Base-by-base conservation (phyloP, 2,329 filamentous ascomycete species). In the Aspergillus carbonarius region DNA sequence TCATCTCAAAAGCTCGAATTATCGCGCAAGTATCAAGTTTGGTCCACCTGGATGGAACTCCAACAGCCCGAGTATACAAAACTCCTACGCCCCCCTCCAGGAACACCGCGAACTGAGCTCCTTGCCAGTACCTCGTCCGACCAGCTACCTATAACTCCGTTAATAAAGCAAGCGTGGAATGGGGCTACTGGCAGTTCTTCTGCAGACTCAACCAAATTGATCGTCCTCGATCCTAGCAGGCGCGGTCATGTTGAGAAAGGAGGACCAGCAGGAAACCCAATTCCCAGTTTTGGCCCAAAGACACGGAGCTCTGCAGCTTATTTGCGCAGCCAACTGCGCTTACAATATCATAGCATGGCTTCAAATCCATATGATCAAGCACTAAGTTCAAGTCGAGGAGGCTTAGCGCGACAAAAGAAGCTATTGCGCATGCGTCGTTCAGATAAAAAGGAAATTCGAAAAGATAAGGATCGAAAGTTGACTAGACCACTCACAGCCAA, bases 31-130 rank as follows among this genome's bases (percentile, higher is more conserved):
- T 73, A 74, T 55, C 69, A 70, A 54, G 60, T 64, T 27, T 78
- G 74, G 75, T 73, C 73, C 23, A 70, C 75, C 25, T 64, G 66
- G 23, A 74, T 78, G 73, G 70, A 76, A 56, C 46, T 75, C 6
- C 67, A 70, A 17, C 60, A 67, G 13, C 62, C 52, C 15, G 60
- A 57, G 46, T 61, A 34, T 40, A 53, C 53, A 6, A 55, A 32
- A 25, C 62, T 70, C 5, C 65, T 66, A 13, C 72, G 68, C 6
- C 72, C 73, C 4, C 76, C 75, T 15, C 51, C 57, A 3, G 75
- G 76, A 23, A 77, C 70, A 3, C 75, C 76, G 3, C 58, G 64
- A 5, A 67, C 70, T 2, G 68, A 68, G 5, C 40, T 72, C 0
- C 47, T 76, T 34, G 63, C 60, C 17, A 67, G 66, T 40, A 25